Conservation (phyloP, 176 grass and related monocot species). For the barley (Hordeum vulgare) region MorexV3_pseudomolecules_assembly NC_058518.1:28930121-28930620, state of each 20-base stretch:
- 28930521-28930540: not conserved
- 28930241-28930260: not conserved
- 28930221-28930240: not conserved
- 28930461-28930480: not conserved
- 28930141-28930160: too few relatives aligned
- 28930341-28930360: not conserved
- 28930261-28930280: not conserved
- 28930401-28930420: not conserved
- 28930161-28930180: not conserved
- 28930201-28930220: not conserved
- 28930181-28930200: not conserved
- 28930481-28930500: not conserved
- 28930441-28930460: not conserved
- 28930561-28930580: not conserved
- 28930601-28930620: conserved; percentile 20
- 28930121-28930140: too few relatives aligned
- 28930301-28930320: not conserved
- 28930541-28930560: not conserved
- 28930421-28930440: not conserved
- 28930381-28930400: too few relatives aligned
- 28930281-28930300: not conserved
- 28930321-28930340: not conserved
- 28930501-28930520: not conserved
- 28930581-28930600: not conserved
- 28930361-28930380: not conserved